Evolutionary conservation across 768 basidiomycete species (phyloP), one percentile per base, ranked within the genome.

Genomic region (Hypholoma fasciculare): DNA sequence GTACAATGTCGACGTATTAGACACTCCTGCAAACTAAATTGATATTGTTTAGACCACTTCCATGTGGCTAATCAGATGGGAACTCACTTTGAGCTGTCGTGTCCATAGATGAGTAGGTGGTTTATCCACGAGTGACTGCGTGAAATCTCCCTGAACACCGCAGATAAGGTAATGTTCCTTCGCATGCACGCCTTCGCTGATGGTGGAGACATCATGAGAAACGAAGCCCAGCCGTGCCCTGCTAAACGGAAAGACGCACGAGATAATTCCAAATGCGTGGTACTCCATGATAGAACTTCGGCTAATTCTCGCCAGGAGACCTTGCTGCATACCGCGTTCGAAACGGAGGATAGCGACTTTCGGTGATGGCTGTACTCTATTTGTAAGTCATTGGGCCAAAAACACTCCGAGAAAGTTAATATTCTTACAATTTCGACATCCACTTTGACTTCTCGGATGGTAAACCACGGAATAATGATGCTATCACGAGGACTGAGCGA

Each of bases 111-210:
- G 79, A 43, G 73, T 81, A 8, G 90, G 91, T 13, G 89, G 90
- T 65, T 89, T 76, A 54, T 87, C 81, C 58, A 92, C 86, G 11
- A 93, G 84, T 46, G 81, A 79, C 54, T 79, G 82, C 47, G 91
- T 93, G 68, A 93, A 93, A 70, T 93, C 91, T 42, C 90, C 85
- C 74, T 92, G 89, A 14, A 92, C 90, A 64, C 91, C 90, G 65
- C 90, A 92, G 56, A 93, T 90, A 61, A 93, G 76, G 71, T 90
- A 93, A 70, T 93, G 91, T 62, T 88, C 83, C 60, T 86, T 85
- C 14, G 89, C 78, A 58, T 90, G 76, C 14, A 78, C 79, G 26
- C 90, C 90, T 69, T 91, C 88, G 7, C 90, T 92, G 65, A 27
- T 23, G 23, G 26, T 12, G 23, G 53, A 58, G 23, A 56, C 49